Evolutionary conservation across 169 alveolate species (phyloP).

Genomic region (Eimeria maxima): DNA sequence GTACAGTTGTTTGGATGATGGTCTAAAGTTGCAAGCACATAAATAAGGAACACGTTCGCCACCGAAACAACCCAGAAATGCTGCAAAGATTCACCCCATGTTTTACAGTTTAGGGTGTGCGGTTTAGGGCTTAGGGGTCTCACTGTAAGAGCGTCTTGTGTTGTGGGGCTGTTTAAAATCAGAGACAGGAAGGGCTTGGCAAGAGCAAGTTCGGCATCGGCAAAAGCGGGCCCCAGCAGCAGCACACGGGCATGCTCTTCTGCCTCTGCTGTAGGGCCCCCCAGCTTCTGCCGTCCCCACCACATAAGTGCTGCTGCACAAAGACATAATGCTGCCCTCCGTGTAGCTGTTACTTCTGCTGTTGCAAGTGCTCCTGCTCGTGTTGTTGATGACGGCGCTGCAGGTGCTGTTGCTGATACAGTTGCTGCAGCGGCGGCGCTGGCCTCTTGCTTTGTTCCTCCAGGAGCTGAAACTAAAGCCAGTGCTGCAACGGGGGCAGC

Average conservation of each 20-base stretch:
- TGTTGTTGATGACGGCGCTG: neutral
- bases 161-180: constrained; percentile 6
- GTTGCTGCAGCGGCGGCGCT: neutral
- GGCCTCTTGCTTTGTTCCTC: neutral
- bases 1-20: no score
- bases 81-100: neutral
- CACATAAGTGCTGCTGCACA: constrained; percentile 43
- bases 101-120: neutral
- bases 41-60: neutral
- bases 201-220: neutral
- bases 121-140: neutral
- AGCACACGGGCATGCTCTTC: neutral
- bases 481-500: neutral
- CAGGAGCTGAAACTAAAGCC: neutral
- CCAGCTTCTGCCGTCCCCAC: neutral
- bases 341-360: constrained; percentile 12
- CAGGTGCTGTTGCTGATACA: constrained; percentile 4
- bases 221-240: constrained; percentile 27
- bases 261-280: neutral
- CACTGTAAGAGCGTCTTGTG: constrained; percentile 9
- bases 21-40: neutral
- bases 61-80: neutral
- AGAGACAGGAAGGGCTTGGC: constrained; percentile 51
- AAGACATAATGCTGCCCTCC: neutral
- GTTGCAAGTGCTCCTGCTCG: neutral